Base-by-base conservation (phyloP, 2,329 filamentous ascomycete species). In the Sclerotinia sclerotiorum region DNA sequence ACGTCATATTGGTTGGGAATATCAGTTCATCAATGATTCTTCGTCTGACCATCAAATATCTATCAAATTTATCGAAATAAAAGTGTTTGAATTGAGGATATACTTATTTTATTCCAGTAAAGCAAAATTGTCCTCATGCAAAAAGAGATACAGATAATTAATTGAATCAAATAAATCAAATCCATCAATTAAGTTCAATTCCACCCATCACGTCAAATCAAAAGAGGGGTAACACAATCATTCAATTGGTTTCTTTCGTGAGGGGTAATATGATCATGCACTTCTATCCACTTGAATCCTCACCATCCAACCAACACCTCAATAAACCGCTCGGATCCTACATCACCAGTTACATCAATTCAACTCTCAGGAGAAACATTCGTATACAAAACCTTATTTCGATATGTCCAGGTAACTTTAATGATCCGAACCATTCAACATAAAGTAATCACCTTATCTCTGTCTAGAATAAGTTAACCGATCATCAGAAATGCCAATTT, bases 241-340 rank as follows among this genome's bases (percentile, higher is more conserved):
- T 35, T 17, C 42, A 7, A 61, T 61, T 61, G 57, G 57, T 11
- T 2, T 48, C 42, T 48, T 21, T 21, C 44, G 57, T 63, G 61
- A 63, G 61, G 61, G 61, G 46, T 51, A 63, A 63, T 29, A 19
- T 21, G 15, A 42, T 42, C 39, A 42, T 42, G 6, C 52, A 56
- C 29, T 60, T 17, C 7, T 19, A 27, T 21, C n/a, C 35, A 27
- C 24, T 19, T 13, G 21, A 17, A 17, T 13, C 55, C 46, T 48
- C 24, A 24, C 42, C 24, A 13, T 44, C 56, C 46, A 48, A 48
- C 46, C 39, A 42, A 42, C 39, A 42, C 2, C 1, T 4, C 15
- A 15, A 42, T 5, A 17, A 17, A 42, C 39, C 15, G 39, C 39
- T 42, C 39, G 39, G 39, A 42, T 42, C 39, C 39, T 42, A 17